Conservation (phyloP, 2,329 filamentous ascomycete genomes). For the Onygena corvina region DNA sequence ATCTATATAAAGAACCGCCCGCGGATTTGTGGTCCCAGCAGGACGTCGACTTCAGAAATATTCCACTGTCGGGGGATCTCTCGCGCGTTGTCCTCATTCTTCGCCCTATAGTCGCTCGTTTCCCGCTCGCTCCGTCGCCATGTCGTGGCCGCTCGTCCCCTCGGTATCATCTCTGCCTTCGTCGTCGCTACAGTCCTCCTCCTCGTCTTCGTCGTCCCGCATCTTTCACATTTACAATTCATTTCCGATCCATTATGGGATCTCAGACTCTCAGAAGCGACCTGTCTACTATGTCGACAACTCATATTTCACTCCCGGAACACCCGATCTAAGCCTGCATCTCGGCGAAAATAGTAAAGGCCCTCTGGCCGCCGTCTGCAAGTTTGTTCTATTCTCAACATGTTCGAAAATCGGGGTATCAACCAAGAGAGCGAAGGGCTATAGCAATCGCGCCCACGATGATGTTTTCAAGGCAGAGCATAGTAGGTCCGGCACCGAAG, state of each 20-base stretch:
- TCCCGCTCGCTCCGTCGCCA: not conserved
- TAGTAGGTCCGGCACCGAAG: constrained; percentile 13
- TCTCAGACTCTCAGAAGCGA: constrained; percentile 6
- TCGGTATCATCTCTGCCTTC: not conserved
- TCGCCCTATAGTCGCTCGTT: not conserved
- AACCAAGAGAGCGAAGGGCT: constrained; percentile 16
- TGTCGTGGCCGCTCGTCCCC: not conserved
- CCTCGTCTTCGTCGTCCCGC: not conserved
- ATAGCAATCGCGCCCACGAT: not conserved
- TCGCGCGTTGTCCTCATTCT: not conserved
- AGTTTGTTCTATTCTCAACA: constrained; percentile 26
- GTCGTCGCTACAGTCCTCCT: not conserved
- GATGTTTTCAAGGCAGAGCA: constrained; percentile 8
- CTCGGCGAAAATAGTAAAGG: constrained; percentile 19
- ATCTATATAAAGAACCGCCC: not conserved
- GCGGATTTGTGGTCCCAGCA: not conserved
- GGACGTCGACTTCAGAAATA: not conserved
- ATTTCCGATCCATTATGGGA: not conserved
- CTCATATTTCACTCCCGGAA: constrained; percentile 21
- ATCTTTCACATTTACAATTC: constrained; percentile 7
- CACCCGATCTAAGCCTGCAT: constrained; percentile 28
- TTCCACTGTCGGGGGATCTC: not conserved
- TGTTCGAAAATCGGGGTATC: constrained; percentile 25
- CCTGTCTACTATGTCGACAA: constrained; percentile 20
- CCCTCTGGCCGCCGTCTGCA: constrained; percentile 23